Percentiles rank a stretch among this genome's conserved stretches.
Evolutionary conservation across 805 yeast genomes (phyloP).

Genomic region (Candida broadrunensis): DNA sequence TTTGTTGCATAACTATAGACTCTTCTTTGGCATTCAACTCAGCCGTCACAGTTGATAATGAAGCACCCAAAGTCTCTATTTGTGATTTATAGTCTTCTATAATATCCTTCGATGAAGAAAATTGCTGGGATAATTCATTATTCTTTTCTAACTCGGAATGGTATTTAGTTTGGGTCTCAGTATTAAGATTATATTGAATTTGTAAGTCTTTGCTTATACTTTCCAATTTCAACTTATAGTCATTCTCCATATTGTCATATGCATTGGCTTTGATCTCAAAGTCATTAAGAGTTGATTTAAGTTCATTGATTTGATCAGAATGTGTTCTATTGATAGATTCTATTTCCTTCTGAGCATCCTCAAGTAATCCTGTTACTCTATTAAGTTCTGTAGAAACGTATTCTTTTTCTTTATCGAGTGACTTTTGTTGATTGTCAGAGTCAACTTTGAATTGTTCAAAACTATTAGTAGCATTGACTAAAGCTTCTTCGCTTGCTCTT

Average conservation of each 20-base stretch:
- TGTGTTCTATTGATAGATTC: slow-evolving; percentile 17
- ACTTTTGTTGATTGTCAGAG: slow-evolving; percentile 16
- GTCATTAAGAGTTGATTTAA: slow-evolving; percentile 21
- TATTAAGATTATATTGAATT: slow-evolving; percentile 45
- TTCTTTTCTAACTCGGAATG: slow-evolving; percentile 54
- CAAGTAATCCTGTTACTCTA: slow-evolving; percentile 17
- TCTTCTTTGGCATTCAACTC: slow-evolving; percentile 16
- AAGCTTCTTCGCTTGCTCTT: slow-evolving; percentile 62
- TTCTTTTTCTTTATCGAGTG: slow-evolving; percentile 22
- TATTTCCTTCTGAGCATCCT: slow-evolving; percentile 19
- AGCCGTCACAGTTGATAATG: slow-evolving; percentile 8
- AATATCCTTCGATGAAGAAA: slow-evolving; percentile 15
- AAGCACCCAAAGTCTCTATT: slow-evolving; percentile 6
- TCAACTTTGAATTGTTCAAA: slow-evolving; percentile 42
- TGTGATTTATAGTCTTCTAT: slow-evolving; percentile 12
- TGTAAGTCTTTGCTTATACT: slow-evolving; percentile 27
- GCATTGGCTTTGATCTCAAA: slow-evolving; percentile 27
- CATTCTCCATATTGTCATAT: slow-evolving; percentile 30
- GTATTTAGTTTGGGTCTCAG: slow-evolving; percentile 51
- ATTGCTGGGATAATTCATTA: slow-evolving; percentile 45
- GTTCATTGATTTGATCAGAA: slow-evolving; percentile 19
- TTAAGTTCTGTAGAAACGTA: slow-evolving; percentile 15
- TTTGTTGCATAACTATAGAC: slow-evolving; percentile 16
- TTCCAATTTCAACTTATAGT: slow-evolving; percentile 27
- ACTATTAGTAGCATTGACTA: slow-evolving; percentile 50